Base-by-base conservation (phyloP, 345 rosid genomes). In the Corchorus capsularis region DNA sequence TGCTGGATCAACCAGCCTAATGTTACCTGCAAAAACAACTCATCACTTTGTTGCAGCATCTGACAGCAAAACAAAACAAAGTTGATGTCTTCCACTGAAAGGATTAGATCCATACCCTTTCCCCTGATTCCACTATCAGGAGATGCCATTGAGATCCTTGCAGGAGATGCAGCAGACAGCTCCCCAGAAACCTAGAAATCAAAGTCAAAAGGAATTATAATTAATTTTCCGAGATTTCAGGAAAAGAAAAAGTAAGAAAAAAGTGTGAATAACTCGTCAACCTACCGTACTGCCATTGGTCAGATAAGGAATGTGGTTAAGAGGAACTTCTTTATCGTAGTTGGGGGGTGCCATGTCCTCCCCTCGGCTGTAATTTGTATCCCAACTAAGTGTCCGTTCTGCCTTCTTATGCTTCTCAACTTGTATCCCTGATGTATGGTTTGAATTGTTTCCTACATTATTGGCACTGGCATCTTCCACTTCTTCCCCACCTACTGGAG, bases 141-240 rank as follows among this genome's bases (percentile, higher is more conserved):
- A 69, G 72, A 69, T 69, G 72, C 72, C 72, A 69, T 50, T 50
- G 72, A 69, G 59, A 50, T 53, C 22, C 72, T 53, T 22, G 72
- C 37, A 69, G 72, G 72, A 50, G 72, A 69, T 15, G 59, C 72
- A 50, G 72, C 72, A 27, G 72, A 69, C 6, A 69, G 19, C 45
- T 69, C 72, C 45, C 72, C 72, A 69, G 72, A 69, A 69, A 69
- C 41, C 72, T 69, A 16, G n/a, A 69, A 69, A 19, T 69, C 57
- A 34, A 22, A 32, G 27, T 9, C 32, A 47, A 67, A 15, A 67
- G 55, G 34, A 46, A 14, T 13, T 22, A 22, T 70, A 3, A n/a
- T 19, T 37, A 32, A 41, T 63, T 63, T 17, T 9, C 16, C 52
- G 27, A 52, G 43, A 53, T 15, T n/a, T 53, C 17, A 11, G 35